Conservation (phyloP, 2,329 filamentous ascomycete genomes). For the Plectosphaerella plurivora region DNA sequence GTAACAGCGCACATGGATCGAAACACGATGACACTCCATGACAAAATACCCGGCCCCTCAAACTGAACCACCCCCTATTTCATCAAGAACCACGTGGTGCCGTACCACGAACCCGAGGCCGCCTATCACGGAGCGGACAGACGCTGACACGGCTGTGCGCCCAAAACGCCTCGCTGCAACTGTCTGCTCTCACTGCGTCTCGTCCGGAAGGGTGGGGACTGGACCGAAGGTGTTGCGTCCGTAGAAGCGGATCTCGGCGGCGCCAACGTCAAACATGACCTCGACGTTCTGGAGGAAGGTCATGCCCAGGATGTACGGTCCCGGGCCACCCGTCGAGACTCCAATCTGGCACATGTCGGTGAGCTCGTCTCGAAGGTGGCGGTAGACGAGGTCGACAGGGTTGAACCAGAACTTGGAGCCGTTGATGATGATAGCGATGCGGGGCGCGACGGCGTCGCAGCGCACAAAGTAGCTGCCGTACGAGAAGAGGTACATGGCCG, state of each 20-base stretch:
- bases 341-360: conserved; percentile 44
- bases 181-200: not conserved
- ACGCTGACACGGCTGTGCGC: too few relatives aligned
- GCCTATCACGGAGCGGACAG: too few relatives aligned
- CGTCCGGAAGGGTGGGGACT: conserved; percentile 6
- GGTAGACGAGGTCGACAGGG: conserved; percentile 42
- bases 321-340: conserved; percentile 36
- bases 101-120: too few relatives aligned
- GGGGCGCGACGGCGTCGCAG: conserved; percentile 41
- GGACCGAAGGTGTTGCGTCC: conserved; percentile 10
- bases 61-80: too few relatives aligned
- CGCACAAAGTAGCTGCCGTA: conserved; percentile 44
- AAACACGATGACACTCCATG: too few relatives aligned
- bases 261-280: conserved; percentile 42
- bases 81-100: too few relatives aligned
- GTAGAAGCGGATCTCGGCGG: conserved; percentile 41
- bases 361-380: conserved; percentile 34
- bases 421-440: conserved; percentile 39
- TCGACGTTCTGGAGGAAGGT: conserved; percentile 47
- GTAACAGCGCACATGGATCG: too few relatives aligned
- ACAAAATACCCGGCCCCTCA: too few relatives aligned
- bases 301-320: conserved; percentile 45
- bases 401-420: conserved; percentile 41
- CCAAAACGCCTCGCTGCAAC: too few relatives aligned
- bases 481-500: conserved; percentile 39